Percentiles rank a stretch among this genome's conserved stretches.
These are phyloP conservation scores for Colletotrichum orbiculare DNA, from an alignment of 2,329 filamentous ascomycete species.

Conservation along the genomic window DNA sequence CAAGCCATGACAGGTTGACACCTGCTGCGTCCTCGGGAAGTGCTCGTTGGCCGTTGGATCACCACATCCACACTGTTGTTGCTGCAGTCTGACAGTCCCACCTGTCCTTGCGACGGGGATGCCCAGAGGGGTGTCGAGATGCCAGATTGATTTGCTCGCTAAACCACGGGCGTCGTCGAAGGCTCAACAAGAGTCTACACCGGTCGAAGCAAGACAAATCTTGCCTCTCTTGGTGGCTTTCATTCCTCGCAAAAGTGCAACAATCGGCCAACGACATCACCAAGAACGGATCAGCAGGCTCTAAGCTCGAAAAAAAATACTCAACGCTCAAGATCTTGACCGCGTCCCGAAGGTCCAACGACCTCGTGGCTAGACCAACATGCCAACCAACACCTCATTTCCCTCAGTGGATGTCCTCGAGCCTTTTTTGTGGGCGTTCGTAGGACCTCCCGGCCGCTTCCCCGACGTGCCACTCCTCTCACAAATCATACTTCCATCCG, in stretches of 20 bases:
- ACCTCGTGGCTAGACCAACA: no score
- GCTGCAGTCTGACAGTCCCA: not conserved
- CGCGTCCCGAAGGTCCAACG: no score
- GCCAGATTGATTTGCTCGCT: constrained; percentile 1
- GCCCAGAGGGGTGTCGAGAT: not conserved
- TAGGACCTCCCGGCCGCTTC: not conserved
- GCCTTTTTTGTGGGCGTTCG: not conserved
- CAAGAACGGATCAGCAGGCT: not conserved
- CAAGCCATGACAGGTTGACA: no score
- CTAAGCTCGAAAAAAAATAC: no score
- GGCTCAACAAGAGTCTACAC: not conserved
- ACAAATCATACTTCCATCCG: not conserved
- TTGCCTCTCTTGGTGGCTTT: not conserved
- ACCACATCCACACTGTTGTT: no score
- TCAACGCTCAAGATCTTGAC: no score
- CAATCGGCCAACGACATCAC: not conserved
- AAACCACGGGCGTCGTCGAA: not conserved
- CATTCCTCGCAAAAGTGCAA: constrained; percentile 6
- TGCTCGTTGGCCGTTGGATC: no score
- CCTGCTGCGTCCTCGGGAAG: no score
- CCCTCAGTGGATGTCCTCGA: not conserved
- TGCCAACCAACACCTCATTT: no score
- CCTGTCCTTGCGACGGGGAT: not conserved
- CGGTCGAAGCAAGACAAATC: constrained; percentile 8
- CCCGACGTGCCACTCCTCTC: not conserved